A percentile compares a stretch with the other conserved stretches of the same genome.
Evolutionary conservation across 352 stramenopile genomes (phyloP).

Genomic region (Thalassiosira sp.): DNA sequence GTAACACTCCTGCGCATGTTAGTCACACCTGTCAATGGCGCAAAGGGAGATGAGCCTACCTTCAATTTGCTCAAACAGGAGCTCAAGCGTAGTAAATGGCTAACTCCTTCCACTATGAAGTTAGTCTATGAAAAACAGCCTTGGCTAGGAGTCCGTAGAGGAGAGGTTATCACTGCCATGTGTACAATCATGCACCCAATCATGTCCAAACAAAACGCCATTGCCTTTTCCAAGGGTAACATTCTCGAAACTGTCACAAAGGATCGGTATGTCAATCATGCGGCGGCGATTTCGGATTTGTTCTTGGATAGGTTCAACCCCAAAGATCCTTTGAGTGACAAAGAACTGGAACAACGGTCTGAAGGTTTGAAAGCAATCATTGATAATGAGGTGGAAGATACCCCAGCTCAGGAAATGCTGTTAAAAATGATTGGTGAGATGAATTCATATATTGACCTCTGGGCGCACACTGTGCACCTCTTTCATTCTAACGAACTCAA

Average conservation of each 20-base stretch:
- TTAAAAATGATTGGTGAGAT: conserved; percentile 83
- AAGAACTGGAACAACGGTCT: conserved; percentile 58
- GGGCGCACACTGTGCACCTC: too few relatives aligned
- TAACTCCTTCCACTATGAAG: conserved; percentile 82
- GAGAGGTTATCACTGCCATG: conserved; percentile 95
- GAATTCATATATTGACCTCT: not conserved
- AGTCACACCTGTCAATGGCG: conserved; percentile 63
- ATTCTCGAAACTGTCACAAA: conserved; percentile 93
- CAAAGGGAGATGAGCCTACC: conserved; percentile 47
- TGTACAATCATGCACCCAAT: conserved; percentile 93
- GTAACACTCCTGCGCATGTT: conserved; percentile 85
- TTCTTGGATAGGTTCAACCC: conserved; percentile 88
- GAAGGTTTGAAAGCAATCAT: conserved; percentile 66
- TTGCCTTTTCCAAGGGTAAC: conserved; percentile 92
- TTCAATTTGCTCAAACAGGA: conserved; percentile 71
- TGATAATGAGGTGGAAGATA: conserved; percentile 78
- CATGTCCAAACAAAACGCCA: conserved; percentile 91
- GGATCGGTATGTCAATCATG: conserved; percentile 88
- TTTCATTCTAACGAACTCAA: too few relatives aligned
- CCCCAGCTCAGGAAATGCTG: conserved; percentile 69
- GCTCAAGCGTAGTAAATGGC: conserved; percentile 86
- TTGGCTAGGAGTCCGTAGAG: conserved; percentile 87
- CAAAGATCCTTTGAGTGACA: conserved; percentile 57
- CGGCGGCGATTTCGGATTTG: conserved; percentile 91
- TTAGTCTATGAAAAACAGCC: conserved; percentile 88